These are phyloP conservation scores for Wickerhamomyces bisporus DNA, from an alignment of 805 yeast species.

Conservation along the genomic window DNA sequence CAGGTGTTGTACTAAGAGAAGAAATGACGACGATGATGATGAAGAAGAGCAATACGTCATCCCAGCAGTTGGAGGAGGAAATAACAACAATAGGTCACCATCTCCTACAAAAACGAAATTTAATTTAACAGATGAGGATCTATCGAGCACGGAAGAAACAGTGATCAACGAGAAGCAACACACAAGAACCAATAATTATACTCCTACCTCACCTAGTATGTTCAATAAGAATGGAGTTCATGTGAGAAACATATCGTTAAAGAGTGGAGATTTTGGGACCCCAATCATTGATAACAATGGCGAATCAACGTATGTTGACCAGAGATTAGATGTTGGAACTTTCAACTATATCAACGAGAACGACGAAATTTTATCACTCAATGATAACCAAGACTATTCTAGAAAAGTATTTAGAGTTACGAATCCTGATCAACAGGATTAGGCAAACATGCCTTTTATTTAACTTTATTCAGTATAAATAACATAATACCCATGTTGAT, in stretches of 20 bases:
- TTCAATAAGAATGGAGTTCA: not conserved
- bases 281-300: constrained; percentile 21
- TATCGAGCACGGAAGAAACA: constrained; percentile 10
- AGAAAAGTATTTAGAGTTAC: constrained; percentile 42
- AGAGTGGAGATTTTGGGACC: constrained; percentile 12
- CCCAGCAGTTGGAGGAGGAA: constrained; percentile 2
- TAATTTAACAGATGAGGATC: constrained; percentile 18
- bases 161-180: constrained; percentile 3
- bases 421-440: constrained; percentile 36
- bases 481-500: too few species aligned
- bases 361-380: constrained; percentile 29
- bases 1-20: not conserved
- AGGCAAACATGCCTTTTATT: too few species aligned
- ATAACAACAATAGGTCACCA: not conserved
- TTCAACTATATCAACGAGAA: constrained; percentile 25
- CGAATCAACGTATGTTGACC: constrained; percentile 31
- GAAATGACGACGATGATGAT: constrained; percentile 1
- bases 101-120: constrained; percentile 2
- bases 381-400: constrained; percentile 46
- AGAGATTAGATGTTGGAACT: constrained; percentile 30
- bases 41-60: constrained; percentile 10
- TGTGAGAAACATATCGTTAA: constrained; percentile 1
- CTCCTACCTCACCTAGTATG: not conserved
- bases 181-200: not conserved
- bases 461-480: too few species aligned